Evolutionary conservation across 148 eudicot genomes (phyloP).

Genomic region (Heliosperma pusillum): DNA sequence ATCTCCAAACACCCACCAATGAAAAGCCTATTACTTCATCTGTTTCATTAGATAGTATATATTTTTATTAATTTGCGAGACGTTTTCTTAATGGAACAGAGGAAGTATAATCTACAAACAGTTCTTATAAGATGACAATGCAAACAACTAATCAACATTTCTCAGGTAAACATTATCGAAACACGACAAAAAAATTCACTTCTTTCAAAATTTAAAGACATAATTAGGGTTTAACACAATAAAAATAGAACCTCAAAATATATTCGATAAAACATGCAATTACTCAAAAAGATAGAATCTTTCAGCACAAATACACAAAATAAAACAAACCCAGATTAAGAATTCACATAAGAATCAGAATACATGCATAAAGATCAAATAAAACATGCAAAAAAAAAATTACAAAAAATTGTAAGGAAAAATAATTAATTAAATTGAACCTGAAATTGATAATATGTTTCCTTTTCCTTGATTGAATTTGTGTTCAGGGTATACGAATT

Average conservation of each 20-base stretch:
- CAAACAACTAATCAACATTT: not conserved
- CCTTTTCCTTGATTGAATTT: not conserved
- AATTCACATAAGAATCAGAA: not conserved
- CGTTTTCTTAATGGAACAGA: too few relatives aligned
- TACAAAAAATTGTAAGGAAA: too few relatives aligned
- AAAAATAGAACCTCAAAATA: too few relatives aligned
- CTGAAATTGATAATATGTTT: not conserved
- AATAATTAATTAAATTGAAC: not conserved
- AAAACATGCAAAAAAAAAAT: not conserved
- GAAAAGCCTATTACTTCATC: not conserved
- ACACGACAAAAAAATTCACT: not conserved
- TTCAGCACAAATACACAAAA: not conserved
- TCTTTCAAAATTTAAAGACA: not conserved
- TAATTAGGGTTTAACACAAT: not conserved
- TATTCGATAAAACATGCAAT: not conserved
- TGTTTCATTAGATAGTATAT: too few relatives aligned
- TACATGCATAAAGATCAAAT: not conserved
- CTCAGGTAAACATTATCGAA: too few relatives aligned
- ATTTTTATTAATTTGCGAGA: too few relatives aligned
- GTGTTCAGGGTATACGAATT: too few relatives aligned
- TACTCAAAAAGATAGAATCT: constrained; percentile 7
- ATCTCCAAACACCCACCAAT: not conserved
- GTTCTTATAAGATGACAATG: not conserved
- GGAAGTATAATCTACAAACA: too few relatives aligned
- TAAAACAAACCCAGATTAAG: not conserved